Percentiles rank a stretch among this genome's conserved stretches.
These are phyloP conservation scores for Trypanosoma mega DNA, from an alignment of 208 protist species.

Conservation along the genomic window DNA sequence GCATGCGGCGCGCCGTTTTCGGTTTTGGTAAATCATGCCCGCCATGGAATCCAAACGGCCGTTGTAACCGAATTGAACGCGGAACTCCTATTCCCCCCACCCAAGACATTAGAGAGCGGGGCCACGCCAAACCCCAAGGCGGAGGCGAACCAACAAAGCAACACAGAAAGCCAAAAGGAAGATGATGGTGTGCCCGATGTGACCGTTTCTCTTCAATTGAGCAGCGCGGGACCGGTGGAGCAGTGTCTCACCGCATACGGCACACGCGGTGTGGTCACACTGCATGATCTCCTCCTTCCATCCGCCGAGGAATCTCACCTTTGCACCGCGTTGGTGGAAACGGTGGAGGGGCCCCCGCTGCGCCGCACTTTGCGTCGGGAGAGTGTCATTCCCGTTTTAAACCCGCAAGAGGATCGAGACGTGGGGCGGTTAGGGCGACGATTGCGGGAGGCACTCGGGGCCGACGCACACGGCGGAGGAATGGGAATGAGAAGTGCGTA, in stretches of 20 bases:
- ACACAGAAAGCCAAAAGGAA: too few relatives aligned
- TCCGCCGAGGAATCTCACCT: not conserved
- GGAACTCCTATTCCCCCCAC: too few relatives aligned
- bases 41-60: too few relatives aligned
- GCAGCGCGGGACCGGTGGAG: too few relatives aligned
- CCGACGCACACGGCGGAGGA: not conserved
- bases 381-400: not conserved
- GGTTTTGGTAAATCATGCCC: too few relatives aligned
- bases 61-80: too few relatives aligned
- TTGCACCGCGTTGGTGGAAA: not conserved
- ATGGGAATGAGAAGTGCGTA: not conserved
- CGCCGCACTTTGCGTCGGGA: not conserved
- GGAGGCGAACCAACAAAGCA: too few relatives aligned
- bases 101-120: too few relatives aligned
- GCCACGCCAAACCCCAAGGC: too few relatives aligned
- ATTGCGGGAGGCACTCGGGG: conserved; percentile 5
- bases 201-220: too few relatives aligned
- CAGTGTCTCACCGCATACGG: conserved; percentile 14
- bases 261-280: not conserved
- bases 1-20: too few relatives aligned
- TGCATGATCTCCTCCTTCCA: conserved; percentile 19
- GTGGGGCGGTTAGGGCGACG: not conserved
- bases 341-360: not conserved
- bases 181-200: too few relatives aligned
- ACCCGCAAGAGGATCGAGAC: not conserved